Evolutionary conservation across 2,329 filamentous ascomycete species (phyloP).

Genomic region (Pyrenophora graminea): DNA sequence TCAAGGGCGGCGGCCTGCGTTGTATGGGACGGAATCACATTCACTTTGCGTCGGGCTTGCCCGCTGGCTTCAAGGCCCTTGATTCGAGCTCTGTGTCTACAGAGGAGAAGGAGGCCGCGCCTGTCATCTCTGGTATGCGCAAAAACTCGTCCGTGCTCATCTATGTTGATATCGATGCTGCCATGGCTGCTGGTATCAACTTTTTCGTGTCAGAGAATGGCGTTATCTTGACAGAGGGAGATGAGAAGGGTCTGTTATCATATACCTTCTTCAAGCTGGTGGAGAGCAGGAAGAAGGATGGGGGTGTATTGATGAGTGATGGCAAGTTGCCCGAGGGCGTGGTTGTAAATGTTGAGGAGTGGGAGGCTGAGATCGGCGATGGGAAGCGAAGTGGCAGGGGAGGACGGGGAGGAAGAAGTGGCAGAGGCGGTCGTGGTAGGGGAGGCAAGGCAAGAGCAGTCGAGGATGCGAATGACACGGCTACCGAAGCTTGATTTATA

Average conservation of each 20-base stretch:
- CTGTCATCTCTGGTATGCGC: constrained; percentile 80
- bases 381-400: constrained; percentile 28
- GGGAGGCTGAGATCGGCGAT: constrained; percentile 39
- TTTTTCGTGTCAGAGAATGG: constrained; percentile 70
- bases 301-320: constrained; percentile 71
- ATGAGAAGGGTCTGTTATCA: constrained; percentile 50
- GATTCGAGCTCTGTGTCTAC: constrained; percentile 22
- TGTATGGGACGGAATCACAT: constrained; percentile 86
- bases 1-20: constrained; percentile 75
- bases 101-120: constrained; percentile 32
- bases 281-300: constrained; percentile 61
- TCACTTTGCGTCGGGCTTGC: constrained; percentile 80
- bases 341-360: constrained; percentile 43
- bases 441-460: constrained; percentile 28
- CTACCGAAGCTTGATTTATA: constrained; percentile 22
- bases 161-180: constrained; percentile 71
- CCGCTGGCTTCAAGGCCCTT: constrained; percentile 49
- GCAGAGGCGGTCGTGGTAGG: constrained; percentile 21
- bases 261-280: constrained; percentile 71
- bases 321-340: constrained; percentile 60
- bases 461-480: constrained; percentile 31
- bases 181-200: constrained; percentile 63
- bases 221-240: constrained; percentile 53
- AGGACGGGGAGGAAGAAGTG: constrained; percentile 28
- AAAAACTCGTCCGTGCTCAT: constrained; percentile 65